Evolutionary conservation across 2,329 filamentous ascomycete species (phyloP), one percentile per base, ranked within the genome.

Genomic region (Shiraia bambusicola): DNA sequence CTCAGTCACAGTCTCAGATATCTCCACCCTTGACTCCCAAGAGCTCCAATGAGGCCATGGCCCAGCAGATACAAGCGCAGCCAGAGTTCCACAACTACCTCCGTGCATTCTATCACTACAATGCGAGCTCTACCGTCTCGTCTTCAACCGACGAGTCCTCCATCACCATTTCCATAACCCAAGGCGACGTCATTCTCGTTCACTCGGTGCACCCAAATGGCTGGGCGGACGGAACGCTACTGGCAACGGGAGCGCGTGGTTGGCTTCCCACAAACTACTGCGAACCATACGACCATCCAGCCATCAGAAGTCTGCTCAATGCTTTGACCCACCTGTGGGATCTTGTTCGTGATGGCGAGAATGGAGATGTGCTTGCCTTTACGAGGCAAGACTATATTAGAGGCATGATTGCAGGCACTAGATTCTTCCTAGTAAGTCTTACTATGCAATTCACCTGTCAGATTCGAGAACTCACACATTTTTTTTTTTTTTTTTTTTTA

Each of bases 201-300:
- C 93, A 98, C 69, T 96, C 93, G 3, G 88, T 97, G 54, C 93
- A 98, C 69, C 93, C 89, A 47, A 98, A 97, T 72, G 93, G 93
- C 56, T 98, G 93, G 93, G 93, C 93, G 24, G 93, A 98, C 67
- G 93, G 93, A 37, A 98, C 93, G 1, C 76, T 96, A 28, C 73
- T 98, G 47, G 80, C 86, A 16, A 88, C 90, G 2, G 92, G 92
- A 17, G 86, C 87, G 36, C 81, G 93, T 55, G 93, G 93, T 49
- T 98, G 93, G 93, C 75, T 98, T 46, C 93, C 93, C 2, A 98
- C 93, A 7, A 98, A 98, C 69, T 98, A 97, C 68, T 98, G 93
- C 74, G 91, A 96, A 65, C 80, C 88, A 8, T 98, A 96, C 66
- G 88, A 96, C 54, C 89, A 92, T 32, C 82, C 89, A 15, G 84